A percentile compares a stretch with the other conserved stretches of the same genome.
Evolutionary conservation across 148 eudicot species (phyloP).

Genomic region (Diospyros kaki): DNA sequence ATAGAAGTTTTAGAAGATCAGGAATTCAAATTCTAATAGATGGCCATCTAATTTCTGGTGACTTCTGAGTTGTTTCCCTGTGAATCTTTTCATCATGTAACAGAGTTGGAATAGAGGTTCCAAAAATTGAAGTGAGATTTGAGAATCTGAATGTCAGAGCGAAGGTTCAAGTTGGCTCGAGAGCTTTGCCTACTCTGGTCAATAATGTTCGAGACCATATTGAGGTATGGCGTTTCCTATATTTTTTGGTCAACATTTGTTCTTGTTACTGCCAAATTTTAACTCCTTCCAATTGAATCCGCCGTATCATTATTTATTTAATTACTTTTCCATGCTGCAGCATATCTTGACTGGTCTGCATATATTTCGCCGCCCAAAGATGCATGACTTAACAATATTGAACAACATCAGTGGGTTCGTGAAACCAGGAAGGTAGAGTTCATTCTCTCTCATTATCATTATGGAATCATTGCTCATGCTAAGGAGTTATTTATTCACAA

Average conservation of each 20-base stretch:
- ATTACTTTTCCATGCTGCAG: constrained; percentile 31
- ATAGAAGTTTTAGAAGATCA: background rate
- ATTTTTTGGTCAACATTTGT: background rate
- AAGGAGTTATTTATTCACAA: background rate
- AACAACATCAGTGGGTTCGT: constrained; percentile 60
- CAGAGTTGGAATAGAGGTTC: constrained; percentile 75
- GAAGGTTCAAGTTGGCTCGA: constrained; percentile 60
- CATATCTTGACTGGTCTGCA: constrained; percentile 35
- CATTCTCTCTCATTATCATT: background rate
- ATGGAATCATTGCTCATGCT: background rate
- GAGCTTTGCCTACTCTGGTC: constrained; percentile 83
- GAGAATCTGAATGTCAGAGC: constrained; percentile 50
- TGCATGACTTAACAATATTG: constrained; percentile 53
- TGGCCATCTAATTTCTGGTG: background rate
- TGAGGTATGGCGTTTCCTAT: constrained; percentile 44
- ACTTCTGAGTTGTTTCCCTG: background rate
- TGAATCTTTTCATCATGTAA: background rate
- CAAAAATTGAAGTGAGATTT: constrained; percentile 79
- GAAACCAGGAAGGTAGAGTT: constrained; percentile 71
- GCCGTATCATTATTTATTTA: background rate
- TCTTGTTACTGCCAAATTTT: background rate
- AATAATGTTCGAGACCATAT: constrained; percentile 58
- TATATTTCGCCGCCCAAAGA: constrained; percentile 50
- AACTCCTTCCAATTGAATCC: background rate
- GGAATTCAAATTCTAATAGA: too few relatives aligned